Evolutionary conservation across 495 filamentous ascomycete species (phyloP), one percentile per base, ranked within the genome.

Genomic region (Glarea lozoyensis): DNA sequence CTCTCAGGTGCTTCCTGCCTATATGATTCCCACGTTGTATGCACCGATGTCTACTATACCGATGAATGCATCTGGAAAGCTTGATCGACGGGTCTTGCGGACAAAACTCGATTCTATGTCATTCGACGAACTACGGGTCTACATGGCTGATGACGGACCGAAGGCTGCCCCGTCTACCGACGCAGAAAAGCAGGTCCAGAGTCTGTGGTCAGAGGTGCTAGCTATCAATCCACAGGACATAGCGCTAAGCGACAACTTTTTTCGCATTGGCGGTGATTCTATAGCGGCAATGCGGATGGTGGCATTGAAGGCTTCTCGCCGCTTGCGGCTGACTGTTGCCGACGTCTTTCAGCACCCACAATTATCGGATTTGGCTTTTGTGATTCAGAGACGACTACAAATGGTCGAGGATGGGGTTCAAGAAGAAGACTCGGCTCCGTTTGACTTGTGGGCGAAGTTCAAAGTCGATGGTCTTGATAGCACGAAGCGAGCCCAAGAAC

Each of bases 241-340:
- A 10, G 19, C 5, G 23, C 4, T 10, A 16, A 27, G 12, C 13
- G 37, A 40, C 13, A 69, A 61, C 56, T 76, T 77, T 58, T 75
- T 76, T 52, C 52, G 46, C 12, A 21, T 72, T 2, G 73, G 73
- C 7, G 73, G 73, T 5, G 70, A 76, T 40, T 73, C 69, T 6
- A 55, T 75, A 29, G 54, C 49, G 10, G 73, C 72, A 1, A 75
- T 78, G 69, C 25, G 25, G 25, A 29, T 29, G 25, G 25, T 29
- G 25, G 25, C 25, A n/a, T 29, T 29, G 25, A 29, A 29, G 25
- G 25, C 7, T 29, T 29, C 25, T 29, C 25, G 25, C 25, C n/a
- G n/a, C 25, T 29, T 29, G n/a, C 25, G 25, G 25, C 25, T 79
- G 9, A 73, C 56, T 6, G 67, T 78, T 4, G 60, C 66, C 1